Conservation (phyloP, 1,139 yeast species). For the Pichia sp. region DNA sequence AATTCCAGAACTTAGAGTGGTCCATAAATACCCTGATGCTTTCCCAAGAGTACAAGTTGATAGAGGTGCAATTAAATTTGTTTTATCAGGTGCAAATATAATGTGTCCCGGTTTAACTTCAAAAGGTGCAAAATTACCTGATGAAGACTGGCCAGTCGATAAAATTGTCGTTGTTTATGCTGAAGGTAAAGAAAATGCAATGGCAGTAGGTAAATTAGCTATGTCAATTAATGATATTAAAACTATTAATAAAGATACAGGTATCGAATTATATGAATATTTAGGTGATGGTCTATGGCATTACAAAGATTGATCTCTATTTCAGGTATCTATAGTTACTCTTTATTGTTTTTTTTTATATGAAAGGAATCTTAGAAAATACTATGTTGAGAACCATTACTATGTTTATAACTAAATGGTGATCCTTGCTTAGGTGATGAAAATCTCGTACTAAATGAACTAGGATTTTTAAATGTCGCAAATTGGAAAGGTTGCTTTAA, state of each 20-base stretch:
- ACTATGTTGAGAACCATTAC: slow-evolving; percentile 11
- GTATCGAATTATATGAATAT: slow-evolving; percentile 77
- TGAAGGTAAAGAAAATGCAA: slow-evolving; percentile 85
- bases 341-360: not conserved
- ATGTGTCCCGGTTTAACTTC: slow-evolving; percentile 98
- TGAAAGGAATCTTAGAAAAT: not conserved
- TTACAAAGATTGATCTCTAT: slow-evolving; percentile 28
- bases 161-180: slow-evolving; percentile 78
- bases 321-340: not conserved
- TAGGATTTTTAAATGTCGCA: slow-evolving; percentile 12
- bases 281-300: slow-evolving; percentile 89
- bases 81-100: slow-evolving; percentile 87
- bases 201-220: slow-evolving; percentile 78
- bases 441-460: not conserved
- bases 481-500: slow-evolving; percentile 14
- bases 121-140: slow-evolving; percentile 81
- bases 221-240: slow-evolving; percentile 92
- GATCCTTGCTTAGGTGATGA: slow-evolving; percentile 1
- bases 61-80: slow-evolving; percentile 94
- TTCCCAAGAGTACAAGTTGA: slow-evolving; percentile 90
- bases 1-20: slow-evolving; percentile 67
- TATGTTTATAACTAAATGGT: slow-evolving; percentile 4
- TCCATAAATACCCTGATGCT: slow-evolving; percentile 74
- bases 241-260: slow-evolving; percentile 77
- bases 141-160: slow-evolving; percentile 54